Conservation (phyloP, 2,329 filamentous ascomycete species). For the Exophiala mesophila region DNA sequence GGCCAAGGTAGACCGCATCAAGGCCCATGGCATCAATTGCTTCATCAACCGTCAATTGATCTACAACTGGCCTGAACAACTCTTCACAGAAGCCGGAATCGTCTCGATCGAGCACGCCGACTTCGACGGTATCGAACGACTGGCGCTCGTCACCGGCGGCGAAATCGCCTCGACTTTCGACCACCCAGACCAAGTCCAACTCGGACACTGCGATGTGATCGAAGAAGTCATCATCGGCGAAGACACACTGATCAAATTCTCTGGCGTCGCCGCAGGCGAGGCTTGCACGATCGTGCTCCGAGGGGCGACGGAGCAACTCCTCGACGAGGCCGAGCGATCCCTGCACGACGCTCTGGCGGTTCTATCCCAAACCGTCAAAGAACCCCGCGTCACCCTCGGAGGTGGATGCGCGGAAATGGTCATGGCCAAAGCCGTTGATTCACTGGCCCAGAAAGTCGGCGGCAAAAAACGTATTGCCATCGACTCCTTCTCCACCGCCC, state of each 20-base stretch:
- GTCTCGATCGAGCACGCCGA: conserved; percentile 98
- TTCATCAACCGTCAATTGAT: conserved; percentile 99
- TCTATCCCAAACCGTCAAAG: conserved; percentile 90
- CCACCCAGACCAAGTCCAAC: conserved; percentile 93
- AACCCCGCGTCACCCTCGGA: conserved; percentile 88
- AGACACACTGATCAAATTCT: conserved; percentile 96
- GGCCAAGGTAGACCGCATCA: conserved; percentile 98
- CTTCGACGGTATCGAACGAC: conserved; percentile 93
- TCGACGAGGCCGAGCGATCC: conserved; percentile 94
- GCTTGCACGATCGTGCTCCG: conserved; percentile 96
- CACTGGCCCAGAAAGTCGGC: conserved; percentile 84
- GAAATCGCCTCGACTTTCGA: conserved; percentile 98
- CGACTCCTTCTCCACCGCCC: conserved; percentile 78
- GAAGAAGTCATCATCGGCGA: conserved; percentile 98
- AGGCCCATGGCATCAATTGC: conserved; percentile 98
- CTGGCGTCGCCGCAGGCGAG: conserved; percentile 85
- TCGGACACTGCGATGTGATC: conserved; percentile 90
- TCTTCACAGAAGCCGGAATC: conserved; percentile 96
- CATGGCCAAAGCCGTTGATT: conserved; percentile 97
- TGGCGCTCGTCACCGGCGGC: conserved; percentile 91
- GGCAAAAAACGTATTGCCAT: conserved; percentile 97
- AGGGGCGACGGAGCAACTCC: conserved; percentile 90
- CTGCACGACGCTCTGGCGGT: conserved; percentile 95
- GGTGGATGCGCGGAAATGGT: conserved; percentile 98
- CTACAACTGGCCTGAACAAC: conserved; percentile 99